Evolutionary conservation across 495 filamentous ascomycete species (phyloP).

Genomic region (Penicillium turbatum): DNA sequence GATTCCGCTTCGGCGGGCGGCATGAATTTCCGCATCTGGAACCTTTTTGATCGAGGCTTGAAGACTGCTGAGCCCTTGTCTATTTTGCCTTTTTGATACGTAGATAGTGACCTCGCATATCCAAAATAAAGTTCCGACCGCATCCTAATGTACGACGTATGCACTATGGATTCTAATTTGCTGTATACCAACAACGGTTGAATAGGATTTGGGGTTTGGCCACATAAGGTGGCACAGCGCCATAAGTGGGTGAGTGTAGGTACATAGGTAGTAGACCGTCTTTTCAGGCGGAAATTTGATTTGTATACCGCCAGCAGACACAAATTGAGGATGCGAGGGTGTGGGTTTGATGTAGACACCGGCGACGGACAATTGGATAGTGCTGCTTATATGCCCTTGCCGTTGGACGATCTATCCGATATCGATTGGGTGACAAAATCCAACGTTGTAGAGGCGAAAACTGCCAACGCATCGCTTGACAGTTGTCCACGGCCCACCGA

Average conservation of each 20-base stretch:
- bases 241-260: background rate
- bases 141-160: background rate
- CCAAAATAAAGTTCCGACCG: constrained; percentile 2
- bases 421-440: constrained; percentile 4
- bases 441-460: background rate
- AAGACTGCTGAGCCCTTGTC: background rate
- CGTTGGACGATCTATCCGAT: constrained; percentile 5
- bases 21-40: background rate
- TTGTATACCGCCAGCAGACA: background rate
- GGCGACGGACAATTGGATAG: background rate
- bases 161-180: background rate
- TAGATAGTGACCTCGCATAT: background rate
- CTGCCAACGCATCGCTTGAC: constrained; percentile 12
- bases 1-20: background rate
- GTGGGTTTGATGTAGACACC: background rate
- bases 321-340: background rate
- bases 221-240: background rate
- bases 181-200: background rate
- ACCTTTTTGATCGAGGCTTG: background rate
- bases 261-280: too few relatives aligned
- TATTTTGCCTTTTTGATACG: background rate
- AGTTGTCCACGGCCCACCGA: constrained; percentile 2
- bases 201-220: background rate
- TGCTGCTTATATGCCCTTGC: background rate
- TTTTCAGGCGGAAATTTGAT: background rate